These are phyloP conservation scores for Ambrosia trifida DNA, from an alignment of 129 eudicot species.

Conservation along the genomic window DNA sequence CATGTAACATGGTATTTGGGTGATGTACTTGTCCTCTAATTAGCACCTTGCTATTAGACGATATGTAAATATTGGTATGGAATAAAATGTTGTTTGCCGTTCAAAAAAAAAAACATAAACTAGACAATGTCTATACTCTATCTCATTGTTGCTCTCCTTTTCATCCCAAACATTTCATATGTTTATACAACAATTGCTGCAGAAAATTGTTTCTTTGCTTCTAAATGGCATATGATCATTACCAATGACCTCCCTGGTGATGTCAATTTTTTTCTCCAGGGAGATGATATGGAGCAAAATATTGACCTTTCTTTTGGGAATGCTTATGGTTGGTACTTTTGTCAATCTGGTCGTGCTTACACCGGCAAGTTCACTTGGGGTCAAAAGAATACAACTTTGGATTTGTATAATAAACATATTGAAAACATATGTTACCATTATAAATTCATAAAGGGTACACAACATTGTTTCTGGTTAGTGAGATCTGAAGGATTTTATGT, in stretches of 20 bases:
- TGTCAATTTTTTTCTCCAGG: not conserved
- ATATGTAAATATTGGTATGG: no score
- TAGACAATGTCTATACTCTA: not conserved
- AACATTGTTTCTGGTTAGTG: conserved; percentile 5
- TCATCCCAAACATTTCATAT: not conserved
- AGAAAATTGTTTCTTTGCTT: not conserved
- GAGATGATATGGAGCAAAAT: not conserved
- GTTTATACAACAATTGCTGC: not conserved
- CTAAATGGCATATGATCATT: not conserved
- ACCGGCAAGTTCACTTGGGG: not conserved
- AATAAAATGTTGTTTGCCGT: no score
- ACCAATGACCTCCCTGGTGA: not conserved
- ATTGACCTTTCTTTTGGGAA: not conserved
- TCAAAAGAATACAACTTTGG: not conserved
- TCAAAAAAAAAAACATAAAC: not conserved
- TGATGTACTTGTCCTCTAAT: no score
- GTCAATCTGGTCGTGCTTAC: not conserved
- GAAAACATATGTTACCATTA: not conserved
- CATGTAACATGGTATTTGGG: no score
- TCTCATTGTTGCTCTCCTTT: not conserved
- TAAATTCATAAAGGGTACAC: not conserved
- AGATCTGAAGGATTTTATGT: conserved; percentile 3
- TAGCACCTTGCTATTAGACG: no score
- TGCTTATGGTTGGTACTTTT: conserved; percentile 5
- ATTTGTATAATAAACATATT: not conserved